Conservation (phyloP, 768 basidiomycete genomes). For the Boletus fagicola region DNA sequence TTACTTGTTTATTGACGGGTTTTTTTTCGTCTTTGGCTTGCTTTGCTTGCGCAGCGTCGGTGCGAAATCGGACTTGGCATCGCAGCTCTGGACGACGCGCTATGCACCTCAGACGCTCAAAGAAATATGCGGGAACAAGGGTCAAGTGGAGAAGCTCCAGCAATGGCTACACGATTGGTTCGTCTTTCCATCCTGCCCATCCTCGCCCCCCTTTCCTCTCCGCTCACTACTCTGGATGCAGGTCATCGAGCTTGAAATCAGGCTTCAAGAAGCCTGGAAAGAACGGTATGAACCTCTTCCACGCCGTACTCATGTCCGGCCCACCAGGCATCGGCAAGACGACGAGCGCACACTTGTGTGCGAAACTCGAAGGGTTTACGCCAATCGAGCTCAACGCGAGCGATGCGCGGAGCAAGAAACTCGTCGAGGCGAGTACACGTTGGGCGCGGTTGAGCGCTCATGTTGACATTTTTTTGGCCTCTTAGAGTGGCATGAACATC, state of each 20-base stretch:
- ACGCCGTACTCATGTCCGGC: constrained; percentile 88
- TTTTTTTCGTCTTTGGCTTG: background rate
- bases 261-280: constrained; percentile 96
- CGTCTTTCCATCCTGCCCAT: constrained; percentile 17
- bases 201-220: background rate
- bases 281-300: constrained; percentile 79
- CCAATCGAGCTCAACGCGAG: constrained; percentile 97
- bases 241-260: constrained; percentile 69
- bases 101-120: constrained; percentile 84
- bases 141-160: constrained; percentile 82
- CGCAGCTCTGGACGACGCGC: constrained; percentile 91
- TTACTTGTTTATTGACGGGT: background rate
- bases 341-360: constrained; percentile 90
- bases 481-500: constrained; percentile 83
- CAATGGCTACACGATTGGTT: constrained; percentile 89
- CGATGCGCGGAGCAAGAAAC: constrained; percentile 92
- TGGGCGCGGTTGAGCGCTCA: background rate
- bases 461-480: background rate
- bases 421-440: constrained; percentile 68
- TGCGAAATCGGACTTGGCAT: constrained; percentile 43
- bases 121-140: constrained; percentile 96
- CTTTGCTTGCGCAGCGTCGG: constrained; percentile 13
- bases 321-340: constrained; percentile 98
- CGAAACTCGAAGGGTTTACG: constrained; percentile 85
- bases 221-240: constrained; percentile 28